Evolutionary conservation across 2,329 filamentous ascomycete species (phyloP).

Genomic region (Trichophyton schoenleinii): DNA sequence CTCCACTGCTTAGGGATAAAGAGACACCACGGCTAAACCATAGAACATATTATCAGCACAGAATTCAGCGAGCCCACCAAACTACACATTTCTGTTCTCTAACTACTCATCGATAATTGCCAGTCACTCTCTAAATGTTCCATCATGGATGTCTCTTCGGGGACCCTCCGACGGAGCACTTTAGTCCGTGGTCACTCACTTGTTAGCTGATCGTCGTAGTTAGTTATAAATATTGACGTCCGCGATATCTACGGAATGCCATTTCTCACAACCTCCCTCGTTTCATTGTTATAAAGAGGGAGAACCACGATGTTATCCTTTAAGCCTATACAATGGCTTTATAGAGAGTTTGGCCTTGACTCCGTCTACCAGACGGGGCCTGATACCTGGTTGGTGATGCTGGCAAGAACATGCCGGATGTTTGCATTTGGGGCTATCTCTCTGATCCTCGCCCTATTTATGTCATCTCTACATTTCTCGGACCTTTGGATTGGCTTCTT

Average conservation of each 20-base stretch:
- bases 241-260: neutral
- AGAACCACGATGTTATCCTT: neutral
- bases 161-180: neutral
- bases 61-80: too few species aligned
- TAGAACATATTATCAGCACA: too few species aligned
- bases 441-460: neutral
- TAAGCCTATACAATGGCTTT: neutral
- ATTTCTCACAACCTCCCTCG: neutral
- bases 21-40: too few species aligned
- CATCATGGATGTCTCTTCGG: too few species aligned
- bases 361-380: neutral
- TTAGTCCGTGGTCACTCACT: neutral
- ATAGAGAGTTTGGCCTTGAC: neutral
- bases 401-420: neutral
- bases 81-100: too few species aligned
- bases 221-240: neutral
- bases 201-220: neutral
- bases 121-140: too few species aligned
- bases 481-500: neutral
- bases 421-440: neutral
- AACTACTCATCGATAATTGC: too few species aligned
- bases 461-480: neutral
- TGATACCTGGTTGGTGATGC: neutral
- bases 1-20: too few species aligned
- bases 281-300: neutral